Conservation (phyloP, 2,329 filamentous ascomycete species). For the Aspergillus quadrilineatus region DNA sequence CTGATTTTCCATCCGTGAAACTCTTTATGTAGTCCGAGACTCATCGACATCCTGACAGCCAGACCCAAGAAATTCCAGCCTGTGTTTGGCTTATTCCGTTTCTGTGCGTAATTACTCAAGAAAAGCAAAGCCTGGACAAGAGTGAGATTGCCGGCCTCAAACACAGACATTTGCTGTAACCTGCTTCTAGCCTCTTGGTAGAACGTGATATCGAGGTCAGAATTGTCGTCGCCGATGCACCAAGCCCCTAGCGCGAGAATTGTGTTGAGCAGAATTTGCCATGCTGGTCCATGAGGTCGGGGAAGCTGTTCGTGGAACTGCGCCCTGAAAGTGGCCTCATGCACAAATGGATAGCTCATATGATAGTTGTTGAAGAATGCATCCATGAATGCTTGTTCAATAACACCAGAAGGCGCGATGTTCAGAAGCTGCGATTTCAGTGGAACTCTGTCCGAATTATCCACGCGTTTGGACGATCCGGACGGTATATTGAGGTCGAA, state of each 20-base stretch:
- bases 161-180: slow-evolving; percentile 46
- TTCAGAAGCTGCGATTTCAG: slow-evolving; percentile 40
- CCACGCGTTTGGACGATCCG: slow-evolving; percentile 25
- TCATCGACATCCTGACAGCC: slow-evolving; percentile 52
- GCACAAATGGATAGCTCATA: slow-evolving; percentile 48
- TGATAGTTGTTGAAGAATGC: slow-evolving; percentile 51
- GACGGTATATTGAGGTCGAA: slow-evolving; percentile 41
- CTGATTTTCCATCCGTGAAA: slow-evolving; percentile 50
- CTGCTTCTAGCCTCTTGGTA: slow-evolving; percentile 49
- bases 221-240: slow-evolving; percentile 42
- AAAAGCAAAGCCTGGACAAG: slow-evolving; percentile 50
- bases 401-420: slow-evolving; percentile 38
- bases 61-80: slow-evolving; percentile 52
- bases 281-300: slow-evolving; percentile 42
- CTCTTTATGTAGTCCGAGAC: slow-evolving; percentile 52
- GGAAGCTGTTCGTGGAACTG: slow-evolving; percentile 48
- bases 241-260: slow-evolving; percentile 48
- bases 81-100: slow-evolving; percentile 52
- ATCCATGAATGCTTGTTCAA: slow-evolving; percentile 45
- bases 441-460: slow-evolving; percentile 29
- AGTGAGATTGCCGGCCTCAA: slow-evolving; percentile 51
- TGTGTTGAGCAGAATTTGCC: slow-evolving; percentile 49
- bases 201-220: slow-evolving; percentile 46
- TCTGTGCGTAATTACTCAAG: slow-evolving; percentile 52
- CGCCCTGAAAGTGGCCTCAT: slow-evolving; percentile 49